Base-by-base conservation (phyloP, 192 early-diverging fungal species). In the Obelidium mucronatum region DNA sequence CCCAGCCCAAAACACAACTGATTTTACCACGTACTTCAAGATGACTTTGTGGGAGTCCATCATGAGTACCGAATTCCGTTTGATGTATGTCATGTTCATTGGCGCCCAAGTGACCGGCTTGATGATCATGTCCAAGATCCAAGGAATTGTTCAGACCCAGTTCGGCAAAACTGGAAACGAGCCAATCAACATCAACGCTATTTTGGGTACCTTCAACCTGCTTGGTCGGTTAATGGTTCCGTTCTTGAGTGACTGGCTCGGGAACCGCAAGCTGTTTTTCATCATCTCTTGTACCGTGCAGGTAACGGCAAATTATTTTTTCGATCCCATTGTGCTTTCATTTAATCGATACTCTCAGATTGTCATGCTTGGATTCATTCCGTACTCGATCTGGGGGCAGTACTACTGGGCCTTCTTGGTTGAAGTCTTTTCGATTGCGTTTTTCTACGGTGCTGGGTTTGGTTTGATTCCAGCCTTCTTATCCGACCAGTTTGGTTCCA, bases 401-500 rank as follows among this genome's bases (percentile, higher is more conserved):
- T 77, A 77, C 61, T 92, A 90, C 67, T 86, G 86, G 81, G 81
- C 83, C 6, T 91, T 88, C 81, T 80, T 92, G 26, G 65, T 88
- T 28, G 79, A 86, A 52, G 77, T 90, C 65, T 92, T 90, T 86
- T 40, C 87, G 52, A 86, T 91, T 35, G 90, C 91, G 0, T 72
- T 89, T 3, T 91, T 88, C 81, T 94, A 93, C 66, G 93, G 93
- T 28, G 91, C 88, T 26, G 93, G 93, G 8, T 92, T 94, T 40
- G 91, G 91, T 31, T 85, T 90, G 72, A 91, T 94, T 68, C 91
- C 91, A 1, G 91, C 91, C 6, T 91, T 90, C 75, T 75, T 94
- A 36, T 87, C 91, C 15, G 93, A 94, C 71, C 90, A 91, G 88
- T 94, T 94, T 79, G 91, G 91, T n/a, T 85, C 89, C n/a, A 83